phyloP scores from a whole-genome alignment of 169 alveolate genomes.

The Babesia gibsoni region DNA sequence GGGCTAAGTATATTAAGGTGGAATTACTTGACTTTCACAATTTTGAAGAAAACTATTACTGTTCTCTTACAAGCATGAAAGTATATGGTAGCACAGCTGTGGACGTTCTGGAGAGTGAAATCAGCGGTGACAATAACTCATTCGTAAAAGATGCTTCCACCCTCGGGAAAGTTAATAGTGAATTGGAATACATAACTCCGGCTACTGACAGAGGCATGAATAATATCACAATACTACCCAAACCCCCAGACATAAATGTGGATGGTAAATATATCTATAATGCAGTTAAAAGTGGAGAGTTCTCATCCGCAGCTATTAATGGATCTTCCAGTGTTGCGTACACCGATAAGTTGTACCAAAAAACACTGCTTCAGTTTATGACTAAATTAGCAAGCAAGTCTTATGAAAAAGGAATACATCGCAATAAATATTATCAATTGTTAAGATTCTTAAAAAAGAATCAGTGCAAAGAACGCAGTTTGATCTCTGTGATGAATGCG shows the following conservation, averaged over 20 bases:
- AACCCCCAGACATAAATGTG: too few relatives aligned
- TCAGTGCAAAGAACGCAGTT: neutral
- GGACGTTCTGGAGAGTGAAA: slow-evolving; percentile 69
- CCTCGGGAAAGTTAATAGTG: too few relatives aligned
- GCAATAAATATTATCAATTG: neutral
- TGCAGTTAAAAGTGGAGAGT: too few relatives aligned
- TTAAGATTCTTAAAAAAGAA: neutral
- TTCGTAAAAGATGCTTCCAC: neutral
- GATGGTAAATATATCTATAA: too few relatives aligned
- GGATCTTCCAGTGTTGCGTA: too few relatives aligned
- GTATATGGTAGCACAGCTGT: slow-evolving; percentile 83
- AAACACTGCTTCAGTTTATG: neutral
- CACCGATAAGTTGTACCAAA: too few relatives aligned
- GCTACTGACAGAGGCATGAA: too few relatives aligned
- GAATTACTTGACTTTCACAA: slow-evolving; percentile 77
- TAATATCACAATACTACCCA: too few relatives aligned
- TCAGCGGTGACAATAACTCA: slow-evolving; percentile 10
- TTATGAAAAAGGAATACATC: neutral
- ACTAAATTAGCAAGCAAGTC: neutral
- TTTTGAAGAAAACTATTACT: slow-evolving; percentile 76
- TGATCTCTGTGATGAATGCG: neutral
- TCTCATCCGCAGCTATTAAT: too few relatives aligned
- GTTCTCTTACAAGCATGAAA: slow-evolving; percentile 78
- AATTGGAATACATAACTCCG: too few relatives aligned
- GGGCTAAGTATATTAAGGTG: slow-evolving; percentile 74